A percentile compares a stretch with the other conserved stretches of the same genome.
Evolutionary conservation across 768 basidiomycete genomes (phyloP).

Genomic region (Rhodosporidiobolus sp.): DNA sequence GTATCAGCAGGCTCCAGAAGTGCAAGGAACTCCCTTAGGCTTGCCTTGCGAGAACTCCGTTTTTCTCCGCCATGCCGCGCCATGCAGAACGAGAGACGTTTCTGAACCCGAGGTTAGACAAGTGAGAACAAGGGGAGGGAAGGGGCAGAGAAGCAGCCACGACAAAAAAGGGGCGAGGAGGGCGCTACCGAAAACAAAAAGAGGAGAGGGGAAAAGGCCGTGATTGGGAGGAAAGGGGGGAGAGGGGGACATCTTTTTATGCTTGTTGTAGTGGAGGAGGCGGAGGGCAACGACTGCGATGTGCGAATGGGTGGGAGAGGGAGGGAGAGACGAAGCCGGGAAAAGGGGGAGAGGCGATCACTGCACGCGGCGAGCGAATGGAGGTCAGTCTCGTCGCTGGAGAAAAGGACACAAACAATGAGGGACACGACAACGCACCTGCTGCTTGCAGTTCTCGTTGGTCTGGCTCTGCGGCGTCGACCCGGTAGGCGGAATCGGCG

Average conservation of each 20-base stretch:
- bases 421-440: background rate
- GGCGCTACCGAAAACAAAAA: too few relatives aligned
- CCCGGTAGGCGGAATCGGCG: background rate
- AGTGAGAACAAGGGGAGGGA: too few relatives aligned
- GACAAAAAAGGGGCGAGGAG: too few relatives aligned
- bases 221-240: background rate
- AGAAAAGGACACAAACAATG: background rate
- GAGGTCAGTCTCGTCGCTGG: background rate
- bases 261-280: background rate
- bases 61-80: too few relatives aligned
- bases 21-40: too few relatives aligned
- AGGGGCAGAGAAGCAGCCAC: too few relatives aligned
- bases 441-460: background rate
- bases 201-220: too few relatives aligned
- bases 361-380: background rate
- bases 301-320: background rate
- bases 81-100: too few relatives aligned
- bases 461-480: constrained; percentile 9
- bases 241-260: background rate
- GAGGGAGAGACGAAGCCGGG: background rate
- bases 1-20: too few relatives aligned
- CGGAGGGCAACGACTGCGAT: too few relatives aligned
- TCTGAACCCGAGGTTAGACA: too few relatives aligned
- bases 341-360: background rate
- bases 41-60: too few relatives aligned